A percentile compares a stretch with the other conserved stretches of the same genome.
These are phyloP conservation scores for Candida neerlandica DNA, from an alignment of 1,139 yeast genomes.

Conservation along the genomic window DNA sequence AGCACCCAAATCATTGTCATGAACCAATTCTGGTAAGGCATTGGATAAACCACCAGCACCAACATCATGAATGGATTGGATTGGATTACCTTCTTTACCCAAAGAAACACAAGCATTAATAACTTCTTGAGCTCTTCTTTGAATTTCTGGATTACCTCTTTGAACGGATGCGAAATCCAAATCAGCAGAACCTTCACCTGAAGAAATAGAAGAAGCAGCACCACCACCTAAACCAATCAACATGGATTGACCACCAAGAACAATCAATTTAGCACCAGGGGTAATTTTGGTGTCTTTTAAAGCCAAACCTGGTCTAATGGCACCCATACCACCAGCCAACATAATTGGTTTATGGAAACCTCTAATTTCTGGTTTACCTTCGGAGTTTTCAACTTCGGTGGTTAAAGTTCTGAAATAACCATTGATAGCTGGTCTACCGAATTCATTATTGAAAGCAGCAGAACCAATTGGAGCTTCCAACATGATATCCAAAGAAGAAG, in stretches of 20 bases:
- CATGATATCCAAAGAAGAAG: constrained; percentile 93
- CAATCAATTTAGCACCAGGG: constrained; percentile 90
- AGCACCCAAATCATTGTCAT: constrained; percentile 96
- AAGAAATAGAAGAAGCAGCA: constrained; percentile 94
- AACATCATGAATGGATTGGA: constrained; percentile 96
- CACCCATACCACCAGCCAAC: constrained; percentile 99
- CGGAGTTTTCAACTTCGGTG: constrained; percentile 64
- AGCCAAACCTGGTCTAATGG: constrained; percentile 91
- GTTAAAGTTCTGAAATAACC: constrained; percentile 97
- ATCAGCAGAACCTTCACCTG: constrained; percentile 96
- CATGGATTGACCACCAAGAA: constrained; percentile 98
- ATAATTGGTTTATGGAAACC: constrained; percentile 99
- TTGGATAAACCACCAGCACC: constrained; percentile 99
- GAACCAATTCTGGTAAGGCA: constrained; percentile 96
- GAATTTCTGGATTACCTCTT: constrained; percentile 99
- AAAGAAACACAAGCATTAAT: constrained; percentile 90
- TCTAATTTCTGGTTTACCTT: constrained; percentile 74
- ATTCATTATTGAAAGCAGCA: constrained; percentile 98
- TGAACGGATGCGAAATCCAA: constrained; percentile 98
- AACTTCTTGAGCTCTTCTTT: constrained; percentile 98
- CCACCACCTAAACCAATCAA: constrained; percentile 99
- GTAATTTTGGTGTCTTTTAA: constrained; percentile 85
- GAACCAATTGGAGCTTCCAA: constrained; percentile 97
- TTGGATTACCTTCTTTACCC: constrained; percentile 73
- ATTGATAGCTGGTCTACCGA: constrained; percentile 96